Base-by-base conservation (phyloP, 331 rosid species). In the Spiraea crenata region DNA sequence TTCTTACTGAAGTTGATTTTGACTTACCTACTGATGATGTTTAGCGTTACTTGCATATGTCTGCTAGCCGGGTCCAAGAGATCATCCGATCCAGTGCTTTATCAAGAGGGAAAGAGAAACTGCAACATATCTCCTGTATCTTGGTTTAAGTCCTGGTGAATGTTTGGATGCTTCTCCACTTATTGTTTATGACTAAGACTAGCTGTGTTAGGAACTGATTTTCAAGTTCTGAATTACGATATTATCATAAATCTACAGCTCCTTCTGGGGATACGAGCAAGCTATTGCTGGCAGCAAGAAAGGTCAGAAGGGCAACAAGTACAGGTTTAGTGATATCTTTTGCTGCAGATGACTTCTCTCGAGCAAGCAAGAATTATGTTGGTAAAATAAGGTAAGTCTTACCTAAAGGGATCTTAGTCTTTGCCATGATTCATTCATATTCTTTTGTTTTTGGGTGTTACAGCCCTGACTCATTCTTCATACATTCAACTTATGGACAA, bases 81-180 rank as follows among this genome's bases (percentile, higher is more conserved):
- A 93, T 40, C 42, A 81, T 72, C 88, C 95, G 47, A 87, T 91
- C 69, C 96, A 93, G 74, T 93, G 99, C 75, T 91, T 85, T 84
- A 93, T 93, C 16, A 86, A 84, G 80, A 89, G 99, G 85, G 97
- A 91, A 52, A 89, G 92, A 72, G 77, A 64, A 49, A 80, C 95
- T 71, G 85, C 99, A 1, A 93, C 92, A 31, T 93, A 76, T 78
- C 67, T 79, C 45, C 88, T 93, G 47, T 93, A 87, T 80, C 96
- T 91, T 52, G 97, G 99, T 77, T 76, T 87, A 11, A 86, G 91
- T 76, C 99, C 99, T 15, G 95, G 99, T 93, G 89, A 63, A 47
- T 71, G 15, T 70, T 59, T 38, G 35, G 56, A 14, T 67, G 4
- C 65, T 65, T 44, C 56, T 76, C 72, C 69, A 31, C 37, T 55